These are phyloP conservation scores for Lolium rigidum DNA, from an alignment of 176 grass and related monocot genomes.

Conservation along the genomic window DNA sequence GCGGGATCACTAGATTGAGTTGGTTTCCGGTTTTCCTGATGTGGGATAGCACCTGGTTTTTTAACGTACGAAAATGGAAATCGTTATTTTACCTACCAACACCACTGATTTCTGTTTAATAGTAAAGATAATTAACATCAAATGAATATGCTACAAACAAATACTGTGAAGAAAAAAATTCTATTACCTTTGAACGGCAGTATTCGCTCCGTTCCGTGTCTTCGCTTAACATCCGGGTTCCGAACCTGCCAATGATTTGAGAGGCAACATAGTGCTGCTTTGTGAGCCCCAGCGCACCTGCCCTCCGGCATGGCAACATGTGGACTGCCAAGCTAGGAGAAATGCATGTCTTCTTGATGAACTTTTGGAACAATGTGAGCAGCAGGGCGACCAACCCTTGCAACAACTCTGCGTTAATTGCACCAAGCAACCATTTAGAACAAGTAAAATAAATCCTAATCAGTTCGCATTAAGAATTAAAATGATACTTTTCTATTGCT, in stretches of 20 bases:
- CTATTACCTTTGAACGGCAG: conserved; percentile 56
- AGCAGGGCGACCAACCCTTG: conserved; percentile 87
- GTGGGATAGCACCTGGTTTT: too few relatives aligned
- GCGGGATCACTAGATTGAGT: too few relatives aligned
- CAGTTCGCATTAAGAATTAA: too few relatives aligned
- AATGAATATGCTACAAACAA: neutral
- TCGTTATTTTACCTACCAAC: too few relatives aligned
- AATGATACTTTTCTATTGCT: too few relatives aligned
- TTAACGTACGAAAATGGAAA: too few relatives aligned
- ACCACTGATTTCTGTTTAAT: too few relatives aligned
- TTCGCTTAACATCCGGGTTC: conserved; percentile 58
- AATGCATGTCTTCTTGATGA: conserved; percentile 73
- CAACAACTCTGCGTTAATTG: conserved; percentile 71
- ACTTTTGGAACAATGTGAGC: conserved; percentile 73
- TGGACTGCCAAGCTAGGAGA: conserved; percentile 54
- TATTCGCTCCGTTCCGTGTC: conserved; percentile 16
- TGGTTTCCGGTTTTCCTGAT: too few relatives aligned
- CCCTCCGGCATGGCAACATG: conserved; percentile 77
- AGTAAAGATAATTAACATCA: too few relatives aligned
- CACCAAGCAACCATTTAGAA: conserved; percentile 27
- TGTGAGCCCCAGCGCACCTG: neutral
- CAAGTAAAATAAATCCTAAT: too few relatives aligned
- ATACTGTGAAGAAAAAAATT: too few relatives aligned
- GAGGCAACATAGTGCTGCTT: conserved; percentile 40
- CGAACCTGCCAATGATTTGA: conserved; percentile 34